Evolutionary conservation across 2,329 filamentous ascomycete genomes (phyloP).

Genomic region (Pseudonectria foliicola): DNA sequence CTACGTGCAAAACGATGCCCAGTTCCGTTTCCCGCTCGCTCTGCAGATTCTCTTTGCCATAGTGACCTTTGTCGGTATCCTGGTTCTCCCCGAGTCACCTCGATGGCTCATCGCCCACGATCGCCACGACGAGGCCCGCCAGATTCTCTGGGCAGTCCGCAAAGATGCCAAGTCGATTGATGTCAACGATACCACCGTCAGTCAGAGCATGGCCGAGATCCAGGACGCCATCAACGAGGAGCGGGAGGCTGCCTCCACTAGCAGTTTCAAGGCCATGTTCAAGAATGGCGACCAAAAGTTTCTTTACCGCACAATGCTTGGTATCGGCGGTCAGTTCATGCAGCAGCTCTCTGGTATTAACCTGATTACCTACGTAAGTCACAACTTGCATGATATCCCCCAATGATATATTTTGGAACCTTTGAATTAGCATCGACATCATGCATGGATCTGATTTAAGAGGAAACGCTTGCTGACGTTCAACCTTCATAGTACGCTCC

Average conservation of each 20-base stretch:
- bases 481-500: slow-evolving; percentile 29
- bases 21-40: slow-evolving; percentile 39
- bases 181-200: slow-evolving; percentile 21
- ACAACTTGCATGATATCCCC: neutral
- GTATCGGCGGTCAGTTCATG: slow-evolving; percentile 39
- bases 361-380: slow-evolving; percentile 24
- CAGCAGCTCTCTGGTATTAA: slow-evolving; percentile 32
- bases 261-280: slow-evolving; percentile 29
- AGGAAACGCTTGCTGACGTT: slow-evolving; percentile 8
- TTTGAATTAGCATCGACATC: no score
- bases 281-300: slow-evolving; percentile 37
- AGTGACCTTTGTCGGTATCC: slow-evolving; percentile 25
- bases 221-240: slow-evolving; percentile 33
- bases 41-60: slow-evolving; percentile 37
- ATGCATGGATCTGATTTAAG: neutral
- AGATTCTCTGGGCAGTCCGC: slow-evolving; percentile 26
- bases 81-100: slow-evolving; percentile 38
- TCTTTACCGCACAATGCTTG: slow-evolving; percentile 31
- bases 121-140: slow-evolving; percentile 34
- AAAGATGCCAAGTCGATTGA: slow-evolving; percentile 18
- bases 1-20: slow-evolving; percentile 26
- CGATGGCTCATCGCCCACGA: slow-evolving; percentile 33
- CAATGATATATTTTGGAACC: no score
- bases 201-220: slow-evolving; percentile 28
- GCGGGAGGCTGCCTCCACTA: slow-evolving; percentile 27